Evolutionary conservation across 176 grass and related monocot species (phyloP).

Genomic region (Hyparrhenia diplandra): DNA sequence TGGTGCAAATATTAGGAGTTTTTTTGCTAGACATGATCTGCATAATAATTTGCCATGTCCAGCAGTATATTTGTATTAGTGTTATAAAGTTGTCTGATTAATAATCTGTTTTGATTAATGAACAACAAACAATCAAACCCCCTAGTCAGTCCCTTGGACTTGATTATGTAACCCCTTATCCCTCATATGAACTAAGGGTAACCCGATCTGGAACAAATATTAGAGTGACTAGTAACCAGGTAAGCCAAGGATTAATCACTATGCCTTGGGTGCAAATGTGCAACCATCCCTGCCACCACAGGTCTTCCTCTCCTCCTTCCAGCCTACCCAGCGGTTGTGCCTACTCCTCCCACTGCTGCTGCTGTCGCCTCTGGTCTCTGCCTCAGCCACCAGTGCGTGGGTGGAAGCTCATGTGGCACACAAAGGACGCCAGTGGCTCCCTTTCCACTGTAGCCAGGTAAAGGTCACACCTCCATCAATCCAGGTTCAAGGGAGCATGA

Average conservation of each 20-base stretch:
- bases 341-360: not conserved
- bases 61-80: not conserved
- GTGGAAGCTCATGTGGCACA: not conserved
- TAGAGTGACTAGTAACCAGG: not conserved
- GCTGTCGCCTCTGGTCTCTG: not conserved
- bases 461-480: not conserved
- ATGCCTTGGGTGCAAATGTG: fast-evolving
- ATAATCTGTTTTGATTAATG: not conserved
- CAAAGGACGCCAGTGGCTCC: not conserved
- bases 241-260: not conserved
- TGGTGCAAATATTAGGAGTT: not conserved
- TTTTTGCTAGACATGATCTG: not conserved
- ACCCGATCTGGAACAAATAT: too few relatives aligned
- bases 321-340: not conserved
- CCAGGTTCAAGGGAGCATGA: not conserved
- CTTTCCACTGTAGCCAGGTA: not conserved
- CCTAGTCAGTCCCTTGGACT: not conserved
- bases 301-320: not conserved
- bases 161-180: not conserved
- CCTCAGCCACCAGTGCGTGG: not conserved
- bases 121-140: too few relatives aligned
- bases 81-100: not conserved
- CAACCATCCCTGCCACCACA: not conserved
- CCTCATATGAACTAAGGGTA: too few relatives aligned
- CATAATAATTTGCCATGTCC: not conserved